A percentile compares a stretch with the other conserved stretches of the same genome.
phyloP scores from a whole-genome alignment of 2,329 filamentous ascomycete genomes.

The Ilyonectria robusta region DNA sequence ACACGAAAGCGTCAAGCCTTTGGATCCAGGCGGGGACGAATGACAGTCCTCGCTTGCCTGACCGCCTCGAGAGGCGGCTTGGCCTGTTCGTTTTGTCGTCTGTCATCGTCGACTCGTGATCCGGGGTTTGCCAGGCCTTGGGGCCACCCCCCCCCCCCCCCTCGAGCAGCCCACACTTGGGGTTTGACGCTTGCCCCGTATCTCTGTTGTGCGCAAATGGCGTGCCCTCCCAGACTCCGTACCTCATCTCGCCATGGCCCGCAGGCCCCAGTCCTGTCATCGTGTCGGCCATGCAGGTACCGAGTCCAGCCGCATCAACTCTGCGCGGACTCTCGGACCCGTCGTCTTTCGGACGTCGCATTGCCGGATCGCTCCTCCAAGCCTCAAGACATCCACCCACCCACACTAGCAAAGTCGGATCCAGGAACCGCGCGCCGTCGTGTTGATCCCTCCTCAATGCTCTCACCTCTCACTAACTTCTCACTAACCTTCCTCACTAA shows the following conservation, averaged over 20 bases:
- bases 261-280: slow-evolving; percentile 38
- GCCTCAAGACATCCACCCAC: neutral
- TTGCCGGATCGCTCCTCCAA: neutral
- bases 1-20: slow-evolving; percentile 10
- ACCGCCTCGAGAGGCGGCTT: slow-evolving; percentile 17
- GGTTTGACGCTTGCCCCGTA: slow-evolving; percentile 22
- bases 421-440: neutral
- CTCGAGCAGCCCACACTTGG: neutral
- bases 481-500: slow-evolving; percentile 8
- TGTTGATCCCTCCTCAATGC: neutral
- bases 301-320: slow-evolving; percentile 17
- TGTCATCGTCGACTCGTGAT: slow-evolving; percentile 1
- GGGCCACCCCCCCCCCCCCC: neutral
- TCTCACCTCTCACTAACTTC: neutral
- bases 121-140: slow-evolving; percentile 1
- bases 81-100: neutral
- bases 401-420: neutral
- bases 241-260: slow-evolving; percentile 40
- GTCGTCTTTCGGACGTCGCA: neutral
- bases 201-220: slow-evolving; percentile 40
- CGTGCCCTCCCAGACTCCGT: slow-evolving; percentile 37
- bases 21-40: slow-evolving; percentile 12
- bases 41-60: slow-evolving; percentile 15
- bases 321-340: neutral
- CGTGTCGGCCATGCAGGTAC: slow-evolving; percentile 44